Conservation (phyloP, 768 basidiomycete genomes). For the Mycena belliarum region DNA sequence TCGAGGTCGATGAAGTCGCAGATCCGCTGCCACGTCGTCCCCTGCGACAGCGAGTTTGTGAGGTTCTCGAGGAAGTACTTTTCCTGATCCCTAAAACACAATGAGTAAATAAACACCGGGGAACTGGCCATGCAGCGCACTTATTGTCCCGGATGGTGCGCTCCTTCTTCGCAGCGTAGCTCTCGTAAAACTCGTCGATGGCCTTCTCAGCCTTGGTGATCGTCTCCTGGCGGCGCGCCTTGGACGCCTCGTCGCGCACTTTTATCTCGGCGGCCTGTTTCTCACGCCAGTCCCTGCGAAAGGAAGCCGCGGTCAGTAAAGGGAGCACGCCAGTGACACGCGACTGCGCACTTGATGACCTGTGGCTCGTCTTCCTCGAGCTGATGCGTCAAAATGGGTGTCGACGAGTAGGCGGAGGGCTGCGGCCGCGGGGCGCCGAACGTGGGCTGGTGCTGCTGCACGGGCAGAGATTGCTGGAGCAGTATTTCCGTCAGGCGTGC, state of each 20-base stretch:
- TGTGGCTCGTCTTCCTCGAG: slow-evolving; percentile 82
- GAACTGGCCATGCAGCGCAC: slow-evolving; percentile 52
- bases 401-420: slow-evolving; percentile 66
- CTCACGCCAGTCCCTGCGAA: slow-evolving; percentile 78
- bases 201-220: slow-evolving; percentile 81
- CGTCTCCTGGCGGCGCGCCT: slow-evolving; percentile 76
- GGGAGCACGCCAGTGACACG: neutral
- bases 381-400: slow-evolving; percentile 70
- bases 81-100: slow-evolving; percentile 94
- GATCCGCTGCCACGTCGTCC: slow-evolving; percentile 97
- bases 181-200: slow-evolving; percentile 90
- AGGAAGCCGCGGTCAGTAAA: slow-evolving; percentile 2
- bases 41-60: slow-evolving; percentile 75
- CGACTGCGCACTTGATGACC: slow-evolving; percentile 72
- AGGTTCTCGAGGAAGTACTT: slow-evolving; percentile 74
- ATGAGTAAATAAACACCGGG: neutral
- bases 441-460: slow-evolving; percentile 33
- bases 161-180: slow-evolving; percentile 87
- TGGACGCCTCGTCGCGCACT: slow-evolving; percentile 79
- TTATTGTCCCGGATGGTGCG: slow-evolving; percentile 93
- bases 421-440: slow-evolving; percentile 77
- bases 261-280: slow-evolving; percentile 83
- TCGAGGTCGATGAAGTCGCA: slow-evolving; percentile 82
- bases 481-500: neutral
- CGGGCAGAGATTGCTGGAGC: slow-evolving; percentile 29